Evolutionary conservation across 768 basidiomycete genomes (phyloP).

Genomic region (Solioccasus polychromus): DNA sequence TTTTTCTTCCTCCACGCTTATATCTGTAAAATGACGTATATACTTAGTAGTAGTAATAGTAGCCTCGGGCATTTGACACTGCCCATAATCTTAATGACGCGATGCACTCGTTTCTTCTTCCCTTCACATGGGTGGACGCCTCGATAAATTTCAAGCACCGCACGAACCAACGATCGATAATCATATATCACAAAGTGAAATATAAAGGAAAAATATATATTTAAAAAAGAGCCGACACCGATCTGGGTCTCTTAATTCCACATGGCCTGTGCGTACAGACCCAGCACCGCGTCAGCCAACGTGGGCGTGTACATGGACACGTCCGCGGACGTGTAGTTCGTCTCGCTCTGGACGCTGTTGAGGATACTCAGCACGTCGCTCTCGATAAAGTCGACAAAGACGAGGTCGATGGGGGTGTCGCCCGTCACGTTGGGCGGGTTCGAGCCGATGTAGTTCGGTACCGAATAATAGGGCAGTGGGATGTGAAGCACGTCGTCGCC

Average conservation of each 20-base stretch:
- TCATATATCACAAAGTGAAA: not conserved
- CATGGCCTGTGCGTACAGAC: constrained; percentile 36
- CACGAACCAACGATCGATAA: not conserved
- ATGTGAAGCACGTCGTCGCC: constrained; percentile 73
- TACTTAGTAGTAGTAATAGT: not conserved
- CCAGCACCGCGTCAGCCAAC: constrained; percentile 36
- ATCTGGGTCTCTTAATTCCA: constrained; percentile 28
- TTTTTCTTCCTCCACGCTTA: not conserved
- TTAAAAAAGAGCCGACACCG: too few relatives aligned
- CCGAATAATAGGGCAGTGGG: constrained; percentile 52
- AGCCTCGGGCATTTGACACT: not conserved
- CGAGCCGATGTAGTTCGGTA: constrained; percentile 60
- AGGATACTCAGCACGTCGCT: constrained; percentile 48
- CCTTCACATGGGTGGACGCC: too few relatives aligned
- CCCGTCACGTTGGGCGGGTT: constrained; percentile 47
- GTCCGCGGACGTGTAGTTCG: constrained; percentile 50
- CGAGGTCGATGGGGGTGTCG: constrained; percentile 61
- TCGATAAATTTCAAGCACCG: too few relatives aligned
- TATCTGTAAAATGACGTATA: constrained; percentile 1
- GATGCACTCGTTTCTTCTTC: not conserved
- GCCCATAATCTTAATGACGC: not conserved
- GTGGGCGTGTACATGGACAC: constrained; percentile 53
- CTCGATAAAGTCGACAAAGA: constrained; percentile 73
- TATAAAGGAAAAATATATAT: too few relatives aligned
- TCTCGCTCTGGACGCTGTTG: constrained; percentile 51